Evolutionary conservation across 352 stramenopile genomes (phyloP).

Genomic region (Blastocystis sp.): DNA sequence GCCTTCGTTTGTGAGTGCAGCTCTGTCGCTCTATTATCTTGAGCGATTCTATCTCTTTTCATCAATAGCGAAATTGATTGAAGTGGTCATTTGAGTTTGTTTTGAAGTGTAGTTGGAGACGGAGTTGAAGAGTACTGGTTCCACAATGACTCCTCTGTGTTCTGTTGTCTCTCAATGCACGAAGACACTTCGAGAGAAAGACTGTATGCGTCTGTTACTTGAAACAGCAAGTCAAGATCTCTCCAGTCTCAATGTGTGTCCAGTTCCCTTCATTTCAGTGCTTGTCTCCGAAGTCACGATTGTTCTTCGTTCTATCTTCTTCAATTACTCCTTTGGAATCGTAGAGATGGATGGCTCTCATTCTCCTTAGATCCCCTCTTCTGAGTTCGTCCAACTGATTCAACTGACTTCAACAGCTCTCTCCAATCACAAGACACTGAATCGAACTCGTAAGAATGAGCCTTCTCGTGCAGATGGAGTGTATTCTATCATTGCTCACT

Average conservation of each 20-base stretch:
- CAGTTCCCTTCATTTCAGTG: not conserved
- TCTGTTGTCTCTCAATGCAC: not conserved
- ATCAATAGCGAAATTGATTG: slow-evolving; percentile 1
- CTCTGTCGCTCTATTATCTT: slow-evolving; percentile 39
- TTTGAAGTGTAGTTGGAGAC: slow-evolving; percentile 3
- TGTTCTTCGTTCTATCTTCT: slow-evolving; percentile 26
- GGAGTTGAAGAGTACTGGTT: not conserved
- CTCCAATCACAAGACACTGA: not conserved
- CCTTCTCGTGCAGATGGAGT: not conserved
- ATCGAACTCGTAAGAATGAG: slow-evolving; percentile 6
- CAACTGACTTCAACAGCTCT: not conserved
- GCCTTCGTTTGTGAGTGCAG: slow-evolving; percentile 49
- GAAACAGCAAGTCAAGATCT: not conserved
- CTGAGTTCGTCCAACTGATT: not conserved
- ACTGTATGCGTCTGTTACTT: not conserved
- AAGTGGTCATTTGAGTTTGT: not conserved
- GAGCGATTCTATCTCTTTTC: slow-evolving; percentile 44
- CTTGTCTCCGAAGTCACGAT: not conserved
- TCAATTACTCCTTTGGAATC: not conserved
- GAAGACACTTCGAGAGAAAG: not conserved
- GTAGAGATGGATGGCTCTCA: not conserved
- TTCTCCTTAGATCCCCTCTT: not conserved
- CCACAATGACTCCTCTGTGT: not conserved
- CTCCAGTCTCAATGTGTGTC: not conserved
- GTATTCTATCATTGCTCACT: not conserved